Conservation (phyloP, 345 rosid genomes). For the Cardamine resedifolia region DNA sequence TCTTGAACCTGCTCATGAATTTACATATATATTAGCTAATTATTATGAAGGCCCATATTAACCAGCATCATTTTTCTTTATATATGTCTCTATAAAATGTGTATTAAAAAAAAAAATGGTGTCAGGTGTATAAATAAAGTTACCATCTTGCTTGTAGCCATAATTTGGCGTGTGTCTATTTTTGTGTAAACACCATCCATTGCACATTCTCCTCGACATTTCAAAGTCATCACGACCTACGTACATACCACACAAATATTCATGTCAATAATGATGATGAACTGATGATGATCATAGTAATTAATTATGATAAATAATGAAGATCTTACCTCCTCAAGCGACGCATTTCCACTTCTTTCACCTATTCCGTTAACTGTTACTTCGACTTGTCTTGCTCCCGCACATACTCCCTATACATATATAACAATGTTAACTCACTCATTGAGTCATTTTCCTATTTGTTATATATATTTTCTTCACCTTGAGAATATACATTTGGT, state of each 20-base stretch:
- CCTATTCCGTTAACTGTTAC: slow-evolving; percentile 95
- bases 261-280: too few species aligned
- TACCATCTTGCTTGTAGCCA: slow-evolving; percentile 92
- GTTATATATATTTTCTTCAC: neutral
- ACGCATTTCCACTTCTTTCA: slow-evolving; percentile 94
- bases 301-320: too few species aligned
- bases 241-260: neutral
- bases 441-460: slow-evolving; percentile 8
- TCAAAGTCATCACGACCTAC: slow-evolving; percentile 85
- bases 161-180: slow-evolving; percentile 64
- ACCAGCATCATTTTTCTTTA: too few species aligned
- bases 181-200: slow-evolving; percentile 73
- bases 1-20: slow-evolving; percentile 67
- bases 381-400: slow-evolving; percentile 92
- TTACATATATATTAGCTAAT: neutral
- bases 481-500: neutral
- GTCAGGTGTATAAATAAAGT: neutral
- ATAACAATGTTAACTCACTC: neutral
- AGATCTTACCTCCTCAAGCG: slow-evolving; percentile 81
- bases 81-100: too few species aligned
- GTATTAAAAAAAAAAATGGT: neutral
- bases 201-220: slow-evolving; percentile 67
- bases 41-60: too few species aligned
- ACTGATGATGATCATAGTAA: too few species aligned
- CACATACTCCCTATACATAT: slow-evolving; percentile 63